phyloP scores from a whole-genome alignment of 2,329 filamentous ascomycete genomes.

The Phyllosticta ampelicida region DNA sequence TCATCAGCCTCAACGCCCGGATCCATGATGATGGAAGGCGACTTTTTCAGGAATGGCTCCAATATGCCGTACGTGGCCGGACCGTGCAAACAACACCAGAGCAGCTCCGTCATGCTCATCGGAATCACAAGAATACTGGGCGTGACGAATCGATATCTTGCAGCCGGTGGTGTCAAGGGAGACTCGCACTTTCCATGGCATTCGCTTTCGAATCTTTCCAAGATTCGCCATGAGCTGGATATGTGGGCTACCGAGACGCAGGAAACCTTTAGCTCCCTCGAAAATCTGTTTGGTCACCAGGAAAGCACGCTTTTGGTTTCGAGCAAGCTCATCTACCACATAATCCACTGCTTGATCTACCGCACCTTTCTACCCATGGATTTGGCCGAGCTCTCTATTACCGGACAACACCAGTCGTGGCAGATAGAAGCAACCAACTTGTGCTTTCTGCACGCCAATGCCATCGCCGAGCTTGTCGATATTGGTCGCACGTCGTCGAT shows the following conservation, averaged over 20 bases:
- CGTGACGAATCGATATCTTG: constrained; percentile 72
- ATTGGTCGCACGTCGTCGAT: constrained; percentile 62
- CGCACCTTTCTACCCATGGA: constrained; percentile 79
- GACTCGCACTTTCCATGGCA: constrained; percentile 91
- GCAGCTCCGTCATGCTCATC: constrained; percentile 69
- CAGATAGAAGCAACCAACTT: constrained; percentile 84
- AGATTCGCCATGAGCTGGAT: constrained; percentile 75
- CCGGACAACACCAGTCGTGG: constrained; percentile 81
- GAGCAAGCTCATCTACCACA: constrained; percentile 77
- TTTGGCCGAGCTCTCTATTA: constrained; percentile 66
- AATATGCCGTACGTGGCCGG: constrained; percentile 64
- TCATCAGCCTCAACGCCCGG: constrained; percentile 57
- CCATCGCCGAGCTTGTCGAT: constrained; percentile 68
- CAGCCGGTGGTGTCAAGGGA: constrained; percentile 75
- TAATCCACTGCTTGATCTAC: constrained; percentile 79
- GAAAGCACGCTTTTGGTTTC: constrained; percentile 71
- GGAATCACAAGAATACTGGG: constrained; percentile 76
- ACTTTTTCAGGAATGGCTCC: constrained; percentile 70
- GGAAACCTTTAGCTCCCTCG: constrained; percentile 65
- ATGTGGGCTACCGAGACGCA: constrained; percentile 75
- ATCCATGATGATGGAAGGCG: constrained; percentile 57
- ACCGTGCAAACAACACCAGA: constrained; percentile 58
- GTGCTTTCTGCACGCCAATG: constrained; percentile 78
- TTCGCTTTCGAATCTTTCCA: constrained; percentile 71
- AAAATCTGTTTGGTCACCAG: constrained; percentile 62